A percentile compares a stretch with the other conserved stretches of the same genome.
Conservation (phyloP, 768 basidiomycete species). For the Agaricus blazei region DNA sequence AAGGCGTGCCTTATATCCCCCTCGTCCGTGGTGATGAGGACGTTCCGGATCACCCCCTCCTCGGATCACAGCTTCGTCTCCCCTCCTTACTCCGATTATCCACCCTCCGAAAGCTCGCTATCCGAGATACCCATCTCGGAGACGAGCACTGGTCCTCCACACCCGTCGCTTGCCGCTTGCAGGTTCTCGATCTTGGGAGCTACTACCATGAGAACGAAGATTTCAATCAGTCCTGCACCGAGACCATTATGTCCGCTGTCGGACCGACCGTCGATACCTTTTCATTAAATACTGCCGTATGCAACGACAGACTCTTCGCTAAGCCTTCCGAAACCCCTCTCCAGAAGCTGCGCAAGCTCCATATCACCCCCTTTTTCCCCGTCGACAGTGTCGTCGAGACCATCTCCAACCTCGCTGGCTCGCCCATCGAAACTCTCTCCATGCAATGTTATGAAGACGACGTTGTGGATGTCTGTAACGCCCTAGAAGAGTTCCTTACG, state of each 20-base stretch:
- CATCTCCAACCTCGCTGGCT: slow-evolving; percentile 50
- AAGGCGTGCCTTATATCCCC: slow-evolving; percentile 51
- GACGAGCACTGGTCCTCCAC: slow-evolving; percentile 51
- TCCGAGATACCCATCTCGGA: slow-evolving; percentile 70
- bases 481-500: slow-evolving; percentile 51
- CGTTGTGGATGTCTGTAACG: slow-evolving; percentile 53
- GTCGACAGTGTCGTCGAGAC: slow-evolving; percentile 57
- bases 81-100: slow-evolving; percentile 64
- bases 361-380: slow-evolving; percentile 59
- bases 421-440: slow-evolving; percentile 53
- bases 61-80: slow-evolving; percentile 55
- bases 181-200: slow-evolving; percentile 53
- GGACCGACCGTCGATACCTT: slow-evolving; percentile 51
- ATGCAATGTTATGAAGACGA: slow-evolving; percentile 61
- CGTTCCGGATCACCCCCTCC: slow-evolving; percentile 48
- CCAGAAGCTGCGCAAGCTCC: slow-evolving; percentile 46
- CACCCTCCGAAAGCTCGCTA: slow-evolving; percentile 53
- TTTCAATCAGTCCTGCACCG: slow-evolving; percentile 49
- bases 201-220: slow-evolving; percentile 50
- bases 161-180: slow-evolving; percentile 45
- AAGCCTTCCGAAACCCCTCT: slow-evolving; percentile 41
- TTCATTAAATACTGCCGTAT: slow-evolving; percentile 44
- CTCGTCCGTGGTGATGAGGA: slow-evolving; percentile 57
- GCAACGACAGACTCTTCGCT: slow-evolving; percentile 33
- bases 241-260: slow-evolving; percentile 57